Conservation (phyloP, 768 basidiomycete species). For the Podaxis rugospora region DNA sequence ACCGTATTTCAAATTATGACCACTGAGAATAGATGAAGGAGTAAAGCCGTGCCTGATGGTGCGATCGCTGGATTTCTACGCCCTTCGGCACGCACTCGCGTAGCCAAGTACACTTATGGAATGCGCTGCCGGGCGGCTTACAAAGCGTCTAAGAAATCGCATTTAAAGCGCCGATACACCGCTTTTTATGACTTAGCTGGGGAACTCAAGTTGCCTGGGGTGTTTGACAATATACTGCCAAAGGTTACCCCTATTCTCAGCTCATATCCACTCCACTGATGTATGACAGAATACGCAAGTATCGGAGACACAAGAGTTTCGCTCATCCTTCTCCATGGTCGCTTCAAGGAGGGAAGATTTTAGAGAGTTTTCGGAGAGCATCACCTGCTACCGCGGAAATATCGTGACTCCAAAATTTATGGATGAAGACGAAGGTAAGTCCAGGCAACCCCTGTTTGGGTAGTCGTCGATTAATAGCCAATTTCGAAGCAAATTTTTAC, state of each 20-base stretch:
- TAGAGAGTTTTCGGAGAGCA: conserved; percentile 1
- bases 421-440: conserved; percentile 18
- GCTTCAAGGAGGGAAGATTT: conserved; percentile 7
- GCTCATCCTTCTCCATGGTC: neutral
- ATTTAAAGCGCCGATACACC: conserved; percentile 27
- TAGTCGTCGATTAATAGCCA: too few relatives aligned
- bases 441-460: too few relatives aligned
- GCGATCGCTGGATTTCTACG: conserved; percentile 37
- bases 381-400: conserved; percentile 19
- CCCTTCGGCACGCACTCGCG: conserved; percentile 42
- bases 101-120: conserved; percentile 47
- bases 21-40: conserved; percentile 9
- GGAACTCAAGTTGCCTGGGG: conserved; percentile 30
- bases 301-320: conserved; percentile 39
- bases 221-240: conserved; percentile 37
- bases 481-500: too few relatives aligned
- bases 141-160: conserved; percentile 31
- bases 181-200: conserved; percentile 33
- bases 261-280: neutral
- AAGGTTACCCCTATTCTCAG: conserved; percentile 25
- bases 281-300: neutral
- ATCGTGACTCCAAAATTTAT: conserved; percentile 16
- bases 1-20: neutral
- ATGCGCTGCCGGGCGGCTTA: conserved; percentile 32
- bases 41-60: conserved; percentile 23